Evolutionary conservation across 2,329 filamentous ascomycete genomes (phyloP).

Genomic region (Trichophyton rubrum): DNA sequence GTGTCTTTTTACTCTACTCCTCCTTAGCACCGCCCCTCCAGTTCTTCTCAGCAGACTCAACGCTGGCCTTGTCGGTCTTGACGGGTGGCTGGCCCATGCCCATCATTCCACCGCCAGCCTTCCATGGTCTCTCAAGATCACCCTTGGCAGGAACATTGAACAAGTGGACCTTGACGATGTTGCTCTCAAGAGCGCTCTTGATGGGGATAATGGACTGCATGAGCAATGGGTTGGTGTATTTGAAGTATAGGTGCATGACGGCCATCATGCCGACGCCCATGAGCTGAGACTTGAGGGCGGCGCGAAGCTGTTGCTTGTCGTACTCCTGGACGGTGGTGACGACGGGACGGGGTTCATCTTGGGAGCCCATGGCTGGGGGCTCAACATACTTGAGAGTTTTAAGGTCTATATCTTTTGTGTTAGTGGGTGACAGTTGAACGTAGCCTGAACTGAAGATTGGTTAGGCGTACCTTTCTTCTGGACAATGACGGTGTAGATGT

Average conservation of each 20-base stretch:
- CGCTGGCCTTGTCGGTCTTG: conserved; percentile 83
- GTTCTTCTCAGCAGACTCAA: conserved; percentile 39
- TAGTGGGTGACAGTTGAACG: not conserved
- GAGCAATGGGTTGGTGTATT: conserved; percentile 97
- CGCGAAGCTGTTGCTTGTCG: conserved; percentile 73
- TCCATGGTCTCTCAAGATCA: conserved; percentile 93
- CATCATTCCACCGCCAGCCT: conserved; percentile 72
- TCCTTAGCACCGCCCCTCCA: conserved; percentile 40
- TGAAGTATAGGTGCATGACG: conserved; percentile 98
- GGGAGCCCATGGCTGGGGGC: conserved; percentile 80
- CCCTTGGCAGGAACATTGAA: conserved; percentile 75
- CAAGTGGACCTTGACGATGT: conserved; percentile 90
- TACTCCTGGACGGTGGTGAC: conserved; percentile 95
- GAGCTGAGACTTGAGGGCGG: conserved; percentile 75
- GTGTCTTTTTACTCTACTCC: conserved; percentile 31
- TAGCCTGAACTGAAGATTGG: not conserved
- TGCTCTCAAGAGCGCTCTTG: conserved; percentile 89
- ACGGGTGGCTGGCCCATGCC: conserved; percentile 54
- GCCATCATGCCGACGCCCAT: conserved; percentile 98
- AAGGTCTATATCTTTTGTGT: conserved; percentile 52
- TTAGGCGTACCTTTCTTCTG: conserved; percentile 77
- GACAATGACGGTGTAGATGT: conserved; percentile 74
- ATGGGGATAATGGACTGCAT: conserved; percentile 98
- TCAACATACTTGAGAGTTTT: conserved; percentile 98
- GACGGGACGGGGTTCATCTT: conserved; percentile 89